These are phyloP conservation scores for Plasmodium ovale DNA, from an alignment of 169 alveolate species.

Conservation along the genomic window DNA sequence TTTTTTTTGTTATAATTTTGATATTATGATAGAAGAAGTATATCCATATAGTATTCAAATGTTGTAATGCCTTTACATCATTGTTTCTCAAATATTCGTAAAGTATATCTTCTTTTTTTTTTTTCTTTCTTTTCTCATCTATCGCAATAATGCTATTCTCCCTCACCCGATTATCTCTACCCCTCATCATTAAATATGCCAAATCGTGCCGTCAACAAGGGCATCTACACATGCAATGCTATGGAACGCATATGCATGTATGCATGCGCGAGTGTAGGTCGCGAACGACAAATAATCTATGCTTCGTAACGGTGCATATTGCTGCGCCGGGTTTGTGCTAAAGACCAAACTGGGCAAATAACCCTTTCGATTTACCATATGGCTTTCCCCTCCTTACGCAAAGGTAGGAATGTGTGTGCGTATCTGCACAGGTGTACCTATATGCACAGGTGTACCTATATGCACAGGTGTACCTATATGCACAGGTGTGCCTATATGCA, in stretches of 20 bases:
- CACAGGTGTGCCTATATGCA: neutral
- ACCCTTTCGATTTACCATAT: too few species aligned
- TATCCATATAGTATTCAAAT: slow-evolving; percentile 39
- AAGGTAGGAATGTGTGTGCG: neutral
- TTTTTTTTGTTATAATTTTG: slow-evolving; percentile 38
- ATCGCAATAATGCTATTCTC: neutral
- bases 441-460: neutral
- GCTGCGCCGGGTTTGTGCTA: too few species aligned
- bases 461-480: neutral
- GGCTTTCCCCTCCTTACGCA: too few species aligned
- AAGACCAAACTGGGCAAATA: too few species aligned
- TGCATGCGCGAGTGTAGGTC: neutral
- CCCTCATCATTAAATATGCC: slow-evolving; percentile 23
- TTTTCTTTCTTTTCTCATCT: slow-evolving; percentile 19
- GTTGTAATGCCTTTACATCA: slow-evolving; percentile 3
- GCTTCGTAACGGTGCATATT: too few species aligned
- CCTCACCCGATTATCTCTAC: neutral
- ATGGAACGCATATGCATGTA: too few species aligned
- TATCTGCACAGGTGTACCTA: neutral
- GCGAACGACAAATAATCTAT: too few species aligned
- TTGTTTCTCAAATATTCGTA: slow-evolving; percentile 28
- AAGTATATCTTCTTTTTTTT: slow-evolving; percentile 36
- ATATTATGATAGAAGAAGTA: slow-evolving; percentile 43
- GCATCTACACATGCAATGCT: neutral
- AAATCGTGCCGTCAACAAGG: neutral